Conservation (phyloP, 805 yeast genomes). For the Sporopachydermia lactativora region DNA sequence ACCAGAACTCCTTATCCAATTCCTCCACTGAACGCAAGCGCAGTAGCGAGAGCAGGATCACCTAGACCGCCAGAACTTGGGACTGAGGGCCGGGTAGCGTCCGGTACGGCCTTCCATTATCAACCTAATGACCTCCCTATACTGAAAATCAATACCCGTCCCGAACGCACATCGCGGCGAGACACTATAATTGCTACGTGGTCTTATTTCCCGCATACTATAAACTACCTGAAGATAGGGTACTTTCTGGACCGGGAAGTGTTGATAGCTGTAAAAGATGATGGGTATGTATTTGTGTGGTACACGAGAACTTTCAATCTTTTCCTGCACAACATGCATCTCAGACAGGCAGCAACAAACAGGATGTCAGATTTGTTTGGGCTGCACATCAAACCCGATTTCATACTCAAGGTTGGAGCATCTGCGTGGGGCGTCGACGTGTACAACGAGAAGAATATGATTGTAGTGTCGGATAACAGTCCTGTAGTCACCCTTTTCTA, state of each 20-base stretch:
- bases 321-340: too few species aligned
- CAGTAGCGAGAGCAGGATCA: not conserved
- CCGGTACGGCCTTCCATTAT: not conserved
- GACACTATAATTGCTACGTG: constrained; percentile 33
- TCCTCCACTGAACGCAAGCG: not conserved
- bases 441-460: constrained; percentile 18
- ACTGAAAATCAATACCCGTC: constrained; percentile 28
- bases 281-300: constrained; percentile 32
- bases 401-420: not conserved
- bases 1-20: not conserved
- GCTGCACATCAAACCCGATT: not conserved
- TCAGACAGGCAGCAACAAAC: too few species aligned
- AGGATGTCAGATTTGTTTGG: too few species aligned
- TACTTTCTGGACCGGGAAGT: constrained; percentile 26
- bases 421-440: constrained; percentile 56
- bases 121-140: constrained; percentile 15
- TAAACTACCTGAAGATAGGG: constrained; percentile 33
- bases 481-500: constrained; percentile 22
- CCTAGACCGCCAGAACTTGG: not conserved
- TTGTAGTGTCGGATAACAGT: constrained; percentile 43
- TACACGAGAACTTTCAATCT: not conserved
- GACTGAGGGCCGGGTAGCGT: not conserved
- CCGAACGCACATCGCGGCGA: constrained; percentile 24
- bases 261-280: constrained; percentile 37
- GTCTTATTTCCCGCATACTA: constrained; percentile 40